Conservation (phyloP, 371 early-diverging fungal species). For the Globomyces sp. region DNA sequence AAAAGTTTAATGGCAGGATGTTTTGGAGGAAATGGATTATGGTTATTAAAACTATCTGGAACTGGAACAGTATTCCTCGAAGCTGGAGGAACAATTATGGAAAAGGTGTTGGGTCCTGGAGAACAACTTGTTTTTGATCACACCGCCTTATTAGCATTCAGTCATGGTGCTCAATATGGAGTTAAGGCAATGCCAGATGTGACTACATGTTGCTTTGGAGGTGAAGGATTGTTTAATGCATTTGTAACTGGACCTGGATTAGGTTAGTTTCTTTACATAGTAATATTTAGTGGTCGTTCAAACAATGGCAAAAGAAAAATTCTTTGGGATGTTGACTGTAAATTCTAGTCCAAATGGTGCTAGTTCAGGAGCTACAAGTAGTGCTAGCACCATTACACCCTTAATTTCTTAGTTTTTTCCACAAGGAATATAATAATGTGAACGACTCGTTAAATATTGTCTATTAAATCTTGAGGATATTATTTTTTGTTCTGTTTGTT, state of each 20-base stretch:
- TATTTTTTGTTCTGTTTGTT: too few species aligned
- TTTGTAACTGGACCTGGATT: not conserved
- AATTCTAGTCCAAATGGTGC: not conserved
- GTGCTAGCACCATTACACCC: too few species aligned
- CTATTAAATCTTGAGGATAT: too few species aligned
- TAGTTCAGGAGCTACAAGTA: not conserved
- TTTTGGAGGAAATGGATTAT: not conserved
- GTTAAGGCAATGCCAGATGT: not conserved
- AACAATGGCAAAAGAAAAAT: constrained; percentile 2
- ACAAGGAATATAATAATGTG: too few species aligned
- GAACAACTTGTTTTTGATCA: not conserved
- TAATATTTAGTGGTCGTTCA: not conserved
- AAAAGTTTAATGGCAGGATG: not conserved
- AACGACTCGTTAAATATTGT: too few species aligned
- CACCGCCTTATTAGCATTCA: not conserved
- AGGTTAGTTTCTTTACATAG: too few species aligned
- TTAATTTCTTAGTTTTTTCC: too few species aligned
- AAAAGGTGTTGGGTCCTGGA: constrained; percentile 1
- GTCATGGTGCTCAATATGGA: not conserved
- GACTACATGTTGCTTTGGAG: not conserved
- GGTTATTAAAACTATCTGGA: constrained; percentile 6
- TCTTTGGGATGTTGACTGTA: not conserved
- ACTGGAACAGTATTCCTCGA: not conserved
- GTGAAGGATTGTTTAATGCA: not conserved
- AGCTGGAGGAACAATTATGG: not conserved